Percentiles rank a stretch among this genome's conserved stretches.
Evolutionary conservation across 1,284 basidiomycete genomes (phyloP).

Genomic region (Leucoagaricus sp.): DNA sequence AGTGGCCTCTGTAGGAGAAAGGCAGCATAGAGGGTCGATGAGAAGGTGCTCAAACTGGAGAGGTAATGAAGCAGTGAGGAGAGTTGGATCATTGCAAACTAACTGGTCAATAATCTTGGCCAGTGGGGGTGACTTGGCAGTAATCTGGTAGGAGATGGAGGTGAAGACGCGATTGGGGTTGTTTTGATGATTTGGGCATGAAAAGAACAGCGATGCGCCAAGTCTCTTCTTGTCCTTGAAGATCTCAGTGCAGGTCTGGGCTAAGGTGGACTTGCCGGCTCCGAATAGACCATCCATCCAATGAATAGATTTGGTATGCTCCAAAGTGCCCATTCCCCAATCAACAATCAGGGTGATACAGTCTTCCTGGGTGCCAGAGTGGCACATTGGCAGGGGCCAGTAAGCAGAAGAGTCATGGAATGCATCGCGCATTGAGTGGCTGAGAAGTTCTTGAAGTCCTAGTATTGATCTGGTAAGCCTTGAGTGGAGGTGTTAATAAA

Average conservation of each 20-base stretch:
- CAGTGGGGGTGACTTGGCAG: not conserved
- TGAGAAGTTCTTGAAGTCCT: not conserved
- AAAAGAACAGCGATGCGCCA: not conserved
- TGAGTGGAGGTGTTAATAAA: not conserved
- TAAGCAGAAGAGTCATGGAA: not conserved
- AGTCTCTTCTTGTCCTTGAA: not conserved
- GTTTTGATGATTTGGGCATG: not conserved
- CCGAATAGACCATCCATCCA: not conserved
- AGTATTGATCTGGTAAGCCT: not conserved
- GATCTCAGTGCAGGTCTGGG: not conserved
- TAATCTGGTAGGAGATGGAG: not conserved
- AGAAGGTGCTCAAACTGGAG: not conserved
- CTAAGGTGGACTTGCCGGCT: not conserved
- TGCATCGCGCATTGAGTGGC: not conserved
- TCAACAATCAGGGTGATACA: not conserved
- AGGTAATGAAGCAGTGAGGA: not conserved
- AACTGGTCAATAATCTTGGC: not conserved
- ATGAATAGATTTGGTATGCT: not conserved
- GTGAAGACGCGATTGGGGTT: conserved; percentile 3
- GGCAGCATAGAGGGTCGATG: not conserved
- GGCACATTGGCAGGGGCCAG: not conserved
- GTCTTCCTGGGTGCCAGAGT: not conserved
- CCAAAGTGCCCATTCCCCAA: not conserved
- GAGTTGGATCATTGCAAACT: not conserved
- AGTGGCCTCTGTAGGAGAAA: not conserved